A percentile compares a stretch with the other conserved stretches of the same genome.
Evolutionary conservation across 495 filamentous ascomycete genomes (phyloP).

Genomic region (Xylaria grammica): DNA sequence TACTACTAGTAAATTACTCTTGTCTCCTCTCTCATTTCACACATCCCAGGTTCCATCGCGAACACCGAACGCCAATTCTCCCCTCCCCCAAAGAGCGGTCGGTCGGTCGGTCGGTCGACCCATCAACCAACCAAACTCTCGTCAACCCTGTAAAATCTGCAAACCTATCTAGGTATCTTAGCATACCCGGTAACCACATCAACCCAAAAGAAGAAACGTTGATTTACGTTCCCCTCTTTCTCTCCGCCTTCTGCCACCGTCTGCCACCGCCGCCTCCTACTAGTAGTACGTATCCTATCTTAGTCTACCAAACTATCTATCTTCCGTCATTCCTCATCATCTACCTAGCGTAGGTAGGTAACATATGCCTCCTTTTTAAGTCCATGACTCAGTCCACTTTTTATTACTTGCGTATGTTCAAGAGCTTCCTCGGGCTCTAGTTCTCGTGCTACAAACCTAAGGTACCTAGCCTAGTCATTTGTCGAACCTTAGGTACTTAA

Average conservation of each 20-base stretch:
- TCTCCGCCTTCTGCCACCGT: slow-evolving; percentile 12
- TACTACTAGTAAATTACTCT: background rate
- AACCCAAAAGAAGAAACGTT: slow-evolving; percentile 15
- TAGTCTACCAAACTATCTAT: slow-evolving; percentile 9
- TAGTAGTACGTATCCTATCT: background rate
- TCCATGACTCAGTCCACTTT: slow-evolving; percentile 17
- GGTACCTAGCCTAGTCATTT: slow-evolving; percentile 7
- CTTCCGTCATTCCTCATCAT: slow-evolving; percentile 10
- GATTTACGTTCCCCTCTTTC: slow-evolving; percentile 17
- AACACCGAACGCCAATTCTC: background rate
- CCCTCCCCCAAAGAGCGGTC: slow-evolving; percentile 16
- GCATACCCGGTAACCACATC: background rate
- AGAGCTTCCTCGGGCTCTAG: background rate
- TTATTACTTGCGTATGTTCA: background rate
- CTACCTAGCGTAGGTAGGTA: slow-evolving; percentile 13
- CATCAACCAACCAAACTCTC: slow-evolving; percentile 4
- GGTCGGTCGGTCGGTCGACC: slow-evolving; percentile 7
- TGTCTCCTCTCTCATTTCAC: slow-evolving; percentile 3
- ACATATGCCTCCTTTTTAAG: slow-evolving; percentile 19
- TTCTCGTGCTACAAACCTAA: background rate
- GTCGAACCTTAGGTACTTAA: slow-evolving; percentile 6
- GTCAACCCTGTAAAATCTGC: slow-evolving; percentile 8
- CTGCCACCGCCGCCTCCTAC: background rate
- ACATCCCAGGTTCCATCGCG: too few relatives aligned
- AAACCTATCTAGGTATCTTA: background rate